A percentile compares a stretch with the other conserved stretches of the same genome.
Conservation (phyloP, 148 eudicot species). For the Nyssa sinensis region DNA sequence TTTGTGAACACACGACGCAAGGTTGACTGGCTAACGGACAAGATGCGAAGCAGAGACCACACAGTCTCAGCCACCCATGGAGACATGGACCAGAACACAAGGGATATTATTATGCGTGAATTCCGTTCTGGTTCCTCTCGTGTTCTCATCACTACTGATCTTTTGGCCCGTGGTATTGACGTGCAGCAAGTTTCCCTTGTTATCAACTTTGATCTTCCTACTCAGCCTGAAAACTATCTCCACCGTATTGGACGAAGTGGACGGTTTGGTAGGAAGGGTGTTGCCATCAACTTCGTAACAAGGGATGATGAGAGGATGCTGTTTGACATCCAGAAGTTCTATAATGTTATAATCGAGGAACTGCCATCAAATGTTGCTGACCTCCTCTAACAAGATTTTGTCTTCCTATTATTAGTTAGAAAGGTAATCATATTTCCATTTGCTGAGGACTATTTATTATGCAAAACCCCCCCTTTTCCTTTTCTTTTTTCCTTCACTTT, state of each 20-base stretch:
- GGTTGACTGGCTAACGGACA: constrained; percentile 55
- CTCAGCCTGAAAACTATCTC: constrained; percentile 48
- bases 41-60: constrained; percentile 46
- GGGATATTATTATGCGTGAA: constrained; percentile 50
- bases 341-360: constrained; percentile 47
- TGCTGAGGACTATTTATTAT: too few species aligned
- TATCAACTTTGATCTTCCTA: constrained; percentile 43
- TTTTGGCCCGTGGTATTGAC: constrained; percentile 51
- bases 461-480: not conserved
- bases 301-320: constrained; percentile 45
- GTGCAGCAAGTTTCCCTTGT: constrained; percentile 51
- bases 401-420: not conserved
- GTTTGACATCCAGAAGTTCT: constrained; percentile 47
- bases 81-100: constrained; percentile 54
- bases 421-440: not conserved
- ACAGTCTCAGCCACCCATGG: constrained; percentile 54
- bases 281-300: constrained; percentile 48
- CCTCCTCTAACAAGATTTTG: constrained; percentile 24
- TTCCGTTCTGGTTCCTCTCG: constrained; percentile 49
- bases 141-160: constrained; percentile 47
- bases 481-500: not conserved
- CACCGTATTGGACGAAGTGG: constrained; percentile 48
- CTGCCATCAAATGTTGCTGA: constrained; percentile 53
- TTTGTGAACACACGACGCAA: constrained; percentile 49
- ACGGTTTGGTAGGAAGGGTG: constrained; percentile 51